A percentile compares a stretch with the other conserved stretches of the same genome.
These are phyloP conservation scores for Macadamia integrifolia DNA, from an alignment of 164 flowering plant genomes.

Conservation along the genomic window DNA sequence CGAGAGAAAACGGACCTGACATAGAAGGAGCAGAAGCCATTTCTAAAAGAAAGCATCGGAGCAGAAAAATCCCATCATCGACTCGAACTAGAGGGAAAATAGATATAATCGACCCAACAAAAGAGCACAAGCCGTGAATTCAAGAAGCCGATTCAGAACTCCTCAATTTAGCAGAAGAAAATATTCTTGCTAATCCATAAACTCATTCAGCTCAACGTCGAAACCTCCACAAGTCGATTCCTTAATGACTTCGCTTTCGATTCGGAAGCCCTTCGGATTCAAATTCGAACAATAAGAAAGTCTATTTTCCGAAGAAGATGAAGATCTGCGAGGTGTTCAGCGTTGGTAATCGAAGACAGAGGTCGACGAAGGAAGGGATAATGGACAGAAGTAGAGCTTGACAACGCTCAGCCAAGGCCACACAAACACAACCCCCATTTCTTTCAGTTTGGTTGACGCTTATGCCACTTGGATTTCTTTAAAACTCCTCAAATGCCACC, in stretches of 20 bases:
- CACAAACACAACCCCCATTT: conserved; percentile 1
- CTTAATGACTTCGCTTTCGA: not conserved
- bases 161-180: not conserved
- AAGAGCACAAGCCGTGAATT: not conserved
- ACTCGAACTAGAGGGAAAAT: conserved; percentile 8
- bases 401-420: conserved; percentile 4
- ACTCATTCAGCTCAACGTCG: not conserved
- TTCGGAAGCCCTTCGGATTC: not conserved
- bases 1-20: conserved; percentile 35
- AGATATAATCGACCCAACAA: not conserved
- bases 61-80: conserved; percentile 37
- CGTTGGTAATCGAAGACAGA: no score
- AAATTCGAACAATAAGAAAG: not conserved
- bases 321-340: not conserved
- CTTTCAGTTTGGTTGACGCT: not conserved
- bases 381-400: not conserved
- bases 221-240: not conserved
- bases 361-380: not conserved
- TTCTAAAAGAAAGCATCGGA: conserved; percentile 23
- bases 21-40: conserved; percentile 65
- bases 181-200: not conserved
- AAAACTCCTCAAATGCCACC: not conserved
- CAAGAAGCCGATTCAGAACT: not conserved
- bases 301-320: not conserved
- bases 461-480: not conserved